Evolutionary conservation across 306 rosid species (phyloP).

Genomic region (Begonia masoniana): DNA sequence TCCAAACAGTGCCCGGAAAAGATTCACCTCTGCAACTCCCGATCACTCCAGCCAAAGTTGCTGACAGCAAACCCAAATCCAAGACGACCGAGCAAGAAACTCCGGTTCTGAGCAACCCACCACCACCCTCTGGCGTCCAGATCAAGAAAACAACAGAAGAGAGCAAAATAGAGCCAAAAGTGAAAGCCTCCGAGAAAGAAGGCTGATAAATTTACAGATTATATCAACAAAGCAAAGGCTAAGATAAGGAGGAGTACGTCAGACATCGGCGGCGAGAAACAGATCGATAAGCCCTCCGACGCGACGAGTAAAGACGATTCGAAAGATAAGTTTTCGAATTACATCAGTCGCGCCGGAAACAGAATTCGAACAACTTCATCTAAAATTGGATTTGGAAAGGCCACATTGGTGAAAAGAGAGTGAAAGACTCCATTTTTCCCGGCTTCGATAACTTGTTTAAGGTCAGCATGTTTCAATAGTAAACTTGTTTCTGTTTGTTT

Average conservation of each 20-base stretch:
- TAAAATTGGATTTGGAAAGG: neutral
- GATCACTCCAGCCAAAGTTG: neutral
- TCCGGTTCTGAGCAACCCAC: no score
- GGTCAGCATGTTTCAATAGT: no score
- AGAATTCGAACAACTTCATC: slow-evolving; percentile 6
- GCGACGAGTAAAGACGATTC: neutral
- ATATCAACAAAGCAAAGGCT: neutral
- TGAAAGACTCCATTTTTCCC: no score
- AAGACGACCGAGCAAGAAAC: no score
- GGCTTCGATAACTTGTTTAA: no score
- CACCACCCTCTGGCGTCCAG: no score
- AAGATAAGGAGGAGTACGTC: neutral
- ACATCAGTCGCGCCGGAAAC: slow-evolving; percentile 4
- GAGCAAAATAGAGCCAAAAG: no score
- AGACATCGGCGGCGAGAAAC: neutral
- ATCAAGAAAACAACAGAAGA: no score
- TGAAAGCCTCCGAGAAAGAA: no score
- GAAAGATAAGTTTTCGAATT: slow-evolving; percentile 3
- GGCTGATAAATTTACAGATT: no score
- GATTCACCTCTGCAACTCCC: neutral
- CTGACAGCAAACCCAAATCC: neutral
- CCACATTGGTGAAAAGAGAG: neutral
- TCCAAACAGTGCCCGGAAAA: neutral
- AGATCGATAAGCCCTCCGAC: neutral
- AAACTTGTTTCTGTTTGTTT: no score